Conservation (phyloP, 768 basidiomycete species). For the Tricholoma saponaceum region DNA sequence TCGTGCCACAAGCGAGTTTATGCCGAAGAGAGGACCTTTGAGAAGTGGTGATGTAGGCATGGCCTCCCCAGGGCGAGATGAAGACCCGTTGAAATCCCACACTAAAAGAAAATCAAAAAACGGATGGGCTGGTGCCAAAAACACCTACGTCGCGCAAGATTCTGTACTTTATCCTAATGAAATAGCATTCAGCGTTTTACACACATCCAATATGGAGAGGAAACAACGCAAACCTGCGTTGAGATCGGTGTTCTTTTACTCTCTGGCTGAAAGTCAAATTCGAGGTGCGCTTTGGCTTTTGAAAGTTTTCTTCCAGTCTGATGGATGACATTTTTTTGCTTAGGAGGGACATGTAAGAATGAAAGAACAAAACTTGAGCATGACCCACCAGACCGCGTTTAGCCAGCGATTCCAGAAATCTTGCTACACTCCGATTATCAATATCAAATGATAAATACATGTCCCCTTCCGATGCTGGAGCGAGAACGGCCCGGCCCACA, state of each 20-base stretch:
- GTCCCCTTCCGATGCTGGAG: constrained; percentile 12
- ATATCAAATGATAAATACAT: constrained; percentile 35
- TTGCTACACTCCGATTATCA: constrained; percentile 23
- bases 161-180: constrained; percentile 20
- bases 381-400: constrained; percentile 44
- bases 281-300: constrained; percentile 17
- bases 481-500: constrained; percentile 28
- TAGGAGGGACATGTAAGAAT: not conserved
- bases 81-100: constrained; percentile 12
- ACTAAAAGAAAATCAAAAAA: constrained; percentile 4
- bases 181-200: not conserved
- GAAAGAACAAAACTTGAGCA: not conserved
- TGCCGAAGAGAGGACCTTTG: not conserved
- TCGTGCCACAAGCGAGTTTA: not conserved
- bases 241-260: constrained; percentile 6
- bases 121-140: not conserved
- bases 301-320: constrained; percentile 17
- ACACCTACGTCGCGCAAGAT: constrained; percentile 19
- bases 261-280: constrained; percentile 15
- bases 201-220: not conserved
- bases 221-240: constrained; percentile 15
- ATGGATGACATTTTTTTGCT: constrained; percentile 9
- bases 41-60: constrained; percentile 4
- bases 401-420: constrained; percentile 38
- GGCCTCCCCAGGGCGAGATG: constrained; percentile 2